These are phyloP conservation scores for Bretschneidera sinensis DNA, from an alignment of 345 rosid genomes.

Conservation along the genomic window DNA sequence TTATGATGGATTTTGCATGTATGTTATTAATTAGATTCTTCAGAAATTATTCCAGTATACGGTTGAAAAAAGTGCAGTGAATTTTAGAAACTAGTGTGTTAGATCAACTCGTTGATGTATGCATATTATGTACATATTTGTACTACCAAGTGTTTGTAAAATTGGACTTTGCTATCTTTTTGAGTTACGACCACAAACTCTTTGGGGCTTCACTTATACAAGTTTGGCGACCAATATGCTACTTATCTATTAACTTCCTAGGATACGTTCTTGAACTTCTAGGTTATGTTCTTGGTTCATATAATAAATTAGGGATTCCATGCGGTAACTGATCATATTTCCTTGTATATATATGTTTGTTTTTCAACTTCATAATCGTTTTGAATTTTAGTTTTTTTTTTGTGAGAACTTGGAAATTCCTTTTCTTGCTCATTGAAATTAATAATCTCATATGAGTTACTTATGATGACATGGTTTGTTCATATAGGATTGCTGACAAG, in stretches of 20 bases:
- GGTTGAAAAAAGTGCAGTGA: slow-evolving; percentile 10
- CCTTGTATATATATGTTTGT: background rate
- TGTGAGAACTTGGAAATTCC: background rate
- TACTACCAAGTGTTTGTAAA: background rate
- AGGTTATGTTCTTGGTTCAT: background rate
- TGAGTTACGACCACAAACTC: too few species aligned
- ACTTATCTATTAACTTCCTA: too few species aligned
- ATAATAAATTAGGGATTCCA: too few species aligned
- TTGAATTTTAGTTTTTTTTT: background rate
- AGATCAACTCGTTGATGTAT: background rate
- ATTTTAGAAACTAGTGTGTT: background rate
- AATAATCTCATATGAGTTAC: background rate
- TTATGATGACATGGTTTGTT: slow-evolving; percentile 4
- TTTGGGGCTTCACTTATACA: background rate
- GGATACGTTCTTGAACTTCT: too few species aligned
- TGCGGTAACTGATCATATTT: too few species aligned
- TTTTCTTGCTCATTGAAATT: background rate
- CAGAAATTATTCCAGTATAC: background rate
- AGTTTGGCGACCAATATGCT: background rate
- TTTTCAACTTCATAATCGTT: background rate
- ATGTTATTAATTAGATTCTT: background rate
- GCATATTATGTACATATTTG: too few species aligned
- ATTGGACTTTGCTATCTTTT: background rate
- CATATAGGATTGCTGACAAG: slow-evolving; percentile 88
- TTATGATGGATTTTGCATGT: background rate